These are phyloP conservation scores for Mollisia scopiformis DNA, from an alignment of 2,329 filamentous ascomycete genomes.

Conservation along the genomic window DNA sequence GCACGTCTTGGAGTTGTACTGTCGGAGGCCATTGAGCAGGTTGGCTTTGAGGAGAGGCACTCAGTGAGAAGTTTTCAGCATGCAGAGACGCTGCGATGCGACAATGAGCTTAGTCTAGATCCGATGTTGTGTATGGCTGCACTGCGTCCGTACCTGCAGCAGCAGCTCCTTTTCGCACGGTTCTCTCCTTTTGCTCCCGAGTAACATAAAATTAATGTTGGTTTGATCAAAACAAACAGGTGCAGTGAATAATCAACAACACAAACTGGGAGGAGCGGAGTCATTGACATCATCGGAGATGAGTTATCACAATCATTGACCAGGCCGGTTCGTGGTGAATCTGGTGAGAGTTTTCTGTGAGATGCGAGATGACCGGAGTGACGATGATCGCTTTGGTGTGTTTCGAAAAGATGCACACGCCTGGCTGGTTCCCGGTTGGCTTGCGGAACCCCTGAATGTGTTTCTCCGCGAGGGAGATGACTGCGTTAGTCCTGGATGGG, in stretches of 20 bases:
- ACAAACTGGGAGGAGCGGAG: background rate
- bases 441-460: background rate
- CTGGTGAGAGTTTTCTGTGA: background rate
- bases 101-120: background rate
- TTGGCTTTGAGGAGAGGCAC: background rate
- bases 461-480: background rate
- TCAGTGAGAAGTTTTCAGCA: background rate
- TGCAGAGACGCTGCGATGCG: background rate
- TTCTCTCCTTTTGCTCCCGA: background rate
- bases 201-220: background rate
- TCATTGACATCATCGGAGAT: slow-evolving; percentile 10
- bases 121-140: background rate
- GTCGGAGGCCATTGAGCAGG: background rate
- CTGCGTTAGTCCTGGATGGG: background rate
- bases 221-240: background rate
- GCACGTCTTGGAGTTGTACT: background rate
- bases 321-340: background rate
- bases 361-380: background rate
- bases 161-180: background rate
- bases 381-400: background rate
- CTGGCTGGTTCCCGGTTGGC: background rate
- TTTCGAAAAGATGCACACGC: background rate
- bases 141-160: background rate
- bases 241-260: background rate
- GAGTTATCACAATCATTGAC: background rate